phyloP scores from a whole-genome alignment of 805 yeast species.

The Lipomyces spencermartinsiae region DNA sequence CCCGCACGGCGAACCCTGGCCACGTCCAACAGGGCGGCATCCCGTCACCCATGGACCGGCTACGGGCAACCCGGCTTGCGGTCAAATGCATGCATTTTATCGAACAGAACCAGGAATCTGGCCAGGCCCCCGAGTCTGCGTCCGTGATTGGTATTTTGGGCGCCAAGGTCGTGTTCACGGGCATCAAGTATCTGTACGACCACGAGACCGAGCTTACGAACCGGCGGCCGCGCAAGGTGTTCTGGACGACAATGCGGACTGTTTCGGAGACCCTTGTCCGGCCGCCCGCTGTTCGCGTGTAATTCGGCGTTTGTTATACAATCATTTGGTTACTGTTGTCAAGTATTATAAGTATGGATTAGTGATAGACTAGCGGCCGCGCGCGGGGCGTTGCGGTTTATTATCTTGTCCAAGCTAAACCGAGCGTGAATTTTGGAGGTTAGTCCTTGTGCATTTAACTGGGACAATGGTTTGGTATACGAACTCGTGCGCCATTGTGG shows the following conservation, averaged over 20 bases:
- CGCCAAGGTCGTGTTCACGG: slow-evolving; percentile 74
- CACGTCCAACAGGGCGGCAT: slow-evolving; percentile 97
- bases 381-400: too few relatives aligned
- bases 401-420: too few relatives aligned
- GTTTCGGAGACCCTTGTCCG: slow-evolving; percentile 46
- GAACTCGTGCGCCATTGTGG: too few relatives aligned
- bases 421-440: too few relatives aligned
- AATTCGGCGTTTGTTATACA: not conserved
- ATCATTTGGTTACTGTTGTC: not conserved
- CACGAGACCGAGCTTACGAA: slow-evolving; percentile 78
- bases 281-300: slow-evolving; percentile 4
- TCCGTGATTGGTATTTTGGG: slow-evolving; percentile 83
- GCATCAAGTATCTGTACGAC: slow-evolving; percentile 79
- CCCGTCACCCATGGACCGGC: slow-evolving; percentile 94
- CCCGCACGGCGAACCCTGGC: slow-evolving; percentile 95
- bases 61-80: slow-evolving; percentile 86
- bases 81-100: slow-evolving; percentile 87
- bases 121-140: slow-evolving; percentile 58
- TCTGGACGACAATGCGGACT: slow-evolving; percentile 79
- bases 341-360: too few relatives aligned
- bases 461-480: too few relatives aligned
- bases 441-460: too few relatives aligned
- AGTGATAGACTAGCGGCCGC: too few relatives aligned
- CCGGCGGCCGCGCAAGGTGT: slow-evolving; percentile 88
- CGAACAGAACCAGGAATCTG: slow-evolving; percentile 56